These are phyloP conservation scores for Acanthamoeba rhysodes DNA, from an alignment of 208 protist genomes.

Conservation along the genomic window DNA sequence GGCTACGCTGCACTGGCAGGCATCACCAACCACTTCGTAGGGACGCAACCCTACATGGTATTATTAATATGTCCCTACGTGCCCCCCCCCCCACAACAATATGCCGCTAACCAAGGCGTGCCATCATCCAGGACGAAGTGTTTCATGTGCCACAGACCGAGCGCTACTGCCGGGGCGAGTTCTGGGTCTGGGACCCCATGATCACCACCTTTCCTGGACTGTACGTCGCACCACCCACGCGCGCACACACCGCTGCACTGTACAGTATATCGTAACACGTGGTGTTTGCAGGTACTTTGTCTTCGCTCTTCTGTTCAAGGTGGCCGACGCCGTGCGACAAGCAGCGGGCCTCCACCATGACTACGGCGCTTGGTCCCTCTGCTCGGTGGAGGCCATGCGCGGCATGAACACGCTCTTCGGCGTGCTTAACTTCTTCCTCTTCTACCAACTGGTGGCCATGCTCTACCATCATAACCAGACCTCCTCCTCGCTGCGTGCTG, in stretches of 20 bases:
- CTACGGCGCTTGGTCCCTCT: not conserved
- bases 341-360: not conserved
- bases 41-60: slow-evolving; percentile 35
- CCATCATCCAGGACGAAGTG: slow-evolving; percentile 39
- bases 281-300: slow-evolving; percentile 6
- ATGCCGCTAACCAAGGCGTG: too few species aligned
- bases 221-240: slow-evolving; percentile 56
- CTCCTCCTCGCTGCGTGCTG: not conserved
- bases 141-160: slow-evolving; percentile 77
- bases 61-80: not conserved
- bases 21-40: not conserved
- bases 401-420: slow-evolving; percentile 68
- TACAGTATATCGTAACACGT: not conserved
- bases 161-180: slow-evolving; percentile 52
- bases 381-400: slow-evolving; percentile 47
- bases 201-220: slow-evolving; percentile 79
- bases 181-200: slow-evolving; percentile 76
- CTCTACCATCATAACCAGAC: not conserved
- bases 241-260: not conserved
- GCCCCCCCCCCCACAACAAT: not conserved
- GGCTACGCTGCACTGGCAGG: slow-evolving; percentile 5
- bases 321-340: not conserved
- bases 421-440: slow-evolving; percentile 55
- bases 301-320: not conserved
- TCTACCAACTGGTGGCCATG: not conserved